Evolutionary conservation across 1,284 basidiomycete genomes (phyloP).

Genomic region (Earliella scabrosa): DNA sequence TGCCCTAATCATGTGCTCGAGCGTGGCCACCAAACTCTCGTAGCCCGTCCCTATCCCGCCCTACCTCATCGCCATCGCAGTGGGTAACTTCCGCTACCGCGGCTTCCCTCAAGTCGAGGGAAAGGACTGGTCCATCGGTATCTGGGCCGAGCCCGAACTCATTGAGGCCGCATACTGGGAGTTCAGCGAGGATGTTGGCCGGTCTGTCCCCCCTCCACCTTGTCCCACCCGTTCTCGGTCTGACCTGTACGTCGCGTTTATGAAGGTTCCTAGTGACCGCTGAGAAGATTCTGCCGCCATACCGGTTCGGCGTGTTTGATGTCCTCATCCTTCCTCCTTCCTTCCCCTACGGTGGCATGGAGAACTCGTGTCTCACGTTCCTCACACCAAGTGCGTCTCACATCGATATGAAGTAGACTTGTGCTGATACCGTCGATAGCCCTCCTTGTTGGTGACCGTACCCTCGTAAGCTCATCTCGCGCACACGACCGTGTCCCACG

Average conservation of each 20-base stretch:
- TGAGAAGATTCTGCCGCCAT: constrained; percentile 76
- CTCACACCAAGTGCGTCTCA: constrained; percentile 73
- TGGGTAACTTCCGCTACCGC: constrained; percentile 81
- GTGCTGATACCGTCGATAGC: constrained; percentile 44
- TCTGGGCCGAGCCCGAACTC: constrained; percentile 89
- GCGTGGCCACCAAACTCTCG: too few relatives aligned
- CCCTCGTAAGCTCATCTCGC: constrained; percentile 58
- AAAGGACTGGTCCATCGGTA: constrained; percentile 78
- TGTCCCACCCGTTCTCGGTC: not conserved
- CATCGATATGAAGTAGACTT: too few relatives aligned
- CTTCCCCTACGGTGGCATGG: constrained; percentile 94
- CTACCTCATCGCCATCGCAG: constrained; percentile 88
- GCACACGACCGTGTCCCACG: too few relatives aligned
- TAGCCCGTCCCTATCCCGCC: constrained; percentile 86
- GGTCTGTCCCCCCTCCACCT: constrained; percentile 41
- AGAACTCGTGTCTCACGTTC: constrained; percentile 87
- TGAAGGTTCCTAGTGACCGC: constrained; percentile 78
- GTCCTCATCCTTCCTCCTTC: constrained; percentile 91
- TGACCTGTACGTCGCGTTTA: not conserved
- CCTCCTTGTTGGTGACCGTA: constrained; percentile 82
- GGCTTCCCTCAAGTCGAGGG: constrained; percentile 63
- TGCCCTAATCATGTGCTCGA: too few relatives aligned
- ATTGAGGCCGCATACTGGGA: constrained; percentile 87
- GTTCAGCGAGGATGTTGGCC: constrained; percentile 84
- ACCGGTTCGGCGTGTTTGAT: constrained; percentile 91